Conservation (phyloP, 352 stramenopile species). For the Phytopythium cucurbitacearum region DNA sequence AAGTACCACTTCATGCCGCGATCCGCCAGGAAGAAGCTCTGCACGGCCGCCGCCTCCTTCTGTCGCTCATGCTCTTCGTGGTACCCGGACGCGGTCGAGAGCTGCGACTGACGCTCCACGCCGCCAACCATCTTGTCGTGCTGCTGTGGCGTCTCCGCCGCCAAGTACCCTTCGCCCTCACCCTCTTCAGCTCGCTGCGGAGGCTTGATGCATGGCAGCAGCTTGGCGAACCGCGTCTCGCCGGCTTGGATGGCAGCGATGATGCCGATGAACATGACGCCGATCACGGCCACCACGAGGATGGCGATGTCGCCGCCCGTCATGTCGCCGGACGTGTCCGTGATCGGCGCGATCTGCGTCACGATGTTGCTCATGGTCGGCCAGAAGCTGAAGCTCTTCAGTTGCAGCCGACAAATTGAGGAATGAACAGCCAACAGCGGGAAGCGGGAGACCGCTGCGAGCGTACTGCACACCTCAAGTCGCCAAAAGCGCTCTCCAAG, state of each 20-base stretch:
- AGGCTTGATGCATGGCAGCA: slow-evolving; percentile 21
- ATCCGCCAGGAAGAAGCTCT: slow-evolving; percentile 60
- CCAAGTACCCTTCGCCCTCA: slow-evolving; percentile 16
- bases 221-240: slow-evolving; percentile 24
- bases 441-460: too few relatives aligned
- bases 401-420: too few relatives aligned
- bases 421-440: too few relatives aligned
- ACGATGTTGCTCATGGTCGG: too few relatives aligned
- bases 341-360: slow-evolving; percentile 14
- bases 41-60: slow-evolving; percentile 23
- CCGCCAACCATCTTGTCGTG: slow-evolving; percentile 4
- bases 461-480: too few relatives aligned
- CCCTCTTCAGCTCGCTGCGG: too few relatives aligned
- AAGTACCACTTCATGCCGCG: slow-evolving; percentile 64
- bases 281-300: slow-evolving; percentile 20
- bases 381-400: too few relatives aligned
- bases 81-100: slow-evolving; percentile 6
- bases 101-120: not conserved
- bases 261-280: slow-evolving; percentile 25
- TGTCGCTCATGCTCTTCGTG: not conserved
- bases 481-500: too few relatives aligned
- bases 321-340: slow-evolving; percentile 18
- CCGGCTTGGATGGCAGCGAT: slow-evolving; percentile 30
- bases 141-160: slow-evolving; percentile 17
- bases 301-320: slow-evolving; percentile 26